Evolutionary conservation across 257 asterid species (phyloP), one percentile per base, ranked within the genome.

Genomic region (Plantago major): DNA sequence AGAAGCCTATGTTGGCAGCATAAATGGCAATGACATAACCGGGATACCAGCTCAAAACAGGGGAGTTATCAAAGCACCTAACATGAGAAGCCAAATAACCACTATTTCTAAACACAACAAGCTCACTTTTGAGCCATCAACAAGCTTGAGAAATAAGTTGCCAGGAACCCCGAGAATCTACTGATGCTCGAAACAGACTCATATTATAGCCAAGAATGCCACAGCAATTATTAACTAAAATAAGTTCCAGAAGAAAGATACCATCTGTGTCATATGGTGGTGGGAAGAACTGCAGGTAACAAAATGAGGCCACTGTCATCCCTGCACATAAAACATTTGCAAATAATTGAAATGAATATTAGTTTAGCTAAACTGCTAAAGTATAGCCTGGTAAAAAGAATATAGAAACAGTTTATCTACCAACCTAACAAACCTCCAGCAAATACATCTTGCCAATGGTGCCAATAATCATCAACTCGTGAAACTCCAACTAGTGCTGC

Each of bases 271-370:
- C 86, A 60, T 91, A 86, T 10, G 96, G 98, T 15, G 92, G 95
- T 46, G 98, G 98, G 48, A 88, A 91, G 73, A 91, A 86, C 63
- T 91, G 98, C 81, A 91, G 63, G 90, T 91, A 91, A 74, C 95
- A 86, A 55, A 88, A 76, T 66, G 94, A 84, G 67, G 98, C 94
- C 54, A 91, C 79, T 16, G 82, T 79, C 47, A 84, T 10, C 69
- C 98, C 98, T 90, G 91, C 85, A 72, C 57, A 66, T 58, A 66
- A 58, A 57, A 57, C 73, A 61, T 47, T 46, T 48, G 47, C 28
- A 72, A 66, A 73, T 60, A 62, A 72, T 65, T 57, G 57, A 47
- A 52, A 42, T 62, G 18, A 42, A 42, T 15, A 70, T 22, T 62
- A 46, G 19, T 18, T 16, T 58, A 37, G 55, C 18, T 65, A 47